A percentile compares a stretch with the other conserved stretches of the same genome.
These are phyloP conservation scores for Ceratobasidium sp. DNA, from an alignment of 1,284 basidiomycete genomes.

Conservation along the genomic window DNA sequence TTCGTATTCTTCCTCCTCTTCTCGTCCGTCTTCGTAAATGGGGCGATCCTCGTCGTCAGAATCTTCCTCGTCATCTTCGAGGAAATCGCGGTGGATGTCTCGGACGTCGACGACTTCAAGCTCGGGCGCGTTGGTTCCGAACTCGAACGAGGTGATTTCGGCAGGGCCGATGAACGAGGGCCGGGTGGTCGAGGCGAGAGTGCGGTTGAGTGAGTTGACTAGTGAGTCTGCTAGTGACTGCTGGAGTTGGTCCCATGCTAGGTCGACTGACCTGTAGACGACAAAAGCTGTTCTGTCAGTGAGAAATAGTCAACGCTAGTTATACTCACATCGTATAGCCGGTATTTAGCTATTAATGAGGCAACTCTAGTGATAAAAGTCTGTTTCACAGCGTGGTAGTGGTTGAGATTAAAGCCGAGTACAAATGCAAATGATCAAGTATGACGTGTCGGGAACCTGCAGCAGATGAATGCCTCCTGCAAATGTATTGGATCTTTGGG, in stretches of 20 bases:
- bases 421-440: background rate
- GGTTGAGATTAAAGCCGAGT: slow-evolving; percentile 4
- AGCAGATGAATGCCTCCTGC: background rate
- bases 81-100: slow-evolving; percentile 94
- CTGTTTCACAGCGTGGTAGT: background rate
- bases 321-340: slow-evolving; percentile 12
- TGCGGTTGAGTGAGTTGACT: slow-evolving; percentile 82
- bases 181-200: slow-evolving; percentile 75
- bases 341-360: background rate
- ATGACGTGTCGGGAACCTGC: slow-evolving; percentile 1
- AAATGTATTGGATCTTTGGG: too few relatives aligned
- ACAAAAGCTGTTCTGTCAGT: background rate
- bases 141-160: slow-evolving; percentile 85
- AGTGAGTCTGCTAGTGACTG: slow-evolving; percentile 72
- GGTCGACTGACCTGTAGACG: slow-evolving; percentile 31
- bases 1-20: slow-evolving; percentile 50
- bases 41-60: slow-evolving; percentile 53
- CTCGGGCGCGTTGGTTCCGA: slow-evolving; percentile 86
- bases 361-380: background rate
- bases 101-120: slow-evolving; percentile 91
- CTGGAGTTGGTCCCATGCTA: slow-evolving; percentile 37
- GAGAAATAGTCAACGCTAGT: background rate
- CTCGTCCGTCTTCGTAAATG: slow-evolving; percentile 38
- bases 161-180: slow-evolving; percentile 97
- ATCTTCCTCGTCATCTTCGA: slow-evolving; percentile 83